Evolutionary conservation across 1,284 basidiomycete genomes (phyloP).

Genomic region (Heterobasidion parviporum): DNA sequence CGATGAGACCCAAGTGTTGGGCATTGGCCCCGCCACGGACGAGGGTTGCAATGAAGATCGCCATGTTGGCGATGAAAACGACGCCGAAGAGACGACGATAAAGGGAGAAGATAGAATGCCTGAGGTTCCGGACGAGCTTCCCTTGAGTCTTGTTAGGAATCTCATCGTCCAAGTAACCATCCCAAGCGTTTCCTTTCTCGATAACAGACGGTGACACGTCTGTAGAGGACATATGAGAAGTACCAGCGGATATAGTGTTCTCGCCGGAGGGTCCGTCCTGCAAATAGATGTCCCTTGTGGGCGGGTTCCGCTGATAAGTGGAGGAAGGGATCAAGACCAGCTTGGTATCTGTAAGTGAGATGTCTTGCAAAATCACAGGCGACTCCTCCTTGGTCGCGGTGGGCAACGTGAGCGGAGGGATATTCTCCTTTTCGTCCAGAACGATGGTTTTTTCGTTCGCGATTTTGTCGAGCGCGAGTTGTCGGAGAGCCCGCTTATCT

Average conservation of each 20-base stretch:
- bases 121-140: constrained; percentile 38
- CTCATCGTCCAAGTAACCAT: constrained; percentile 41
- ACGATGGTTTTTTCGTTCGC: constrained; percentile 6
- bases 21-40: constrained; percentile 33
- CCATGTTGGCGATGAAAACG: constrained; percentile 46
- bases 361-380: too few species aligned
- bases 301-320: background rate
- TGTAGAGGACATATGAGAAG: background rate
- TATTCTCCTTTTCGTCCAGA: constrained; percentile 12
- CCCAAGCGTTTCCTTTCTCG: constrained; percentile 31
- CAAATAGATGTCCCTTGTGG: background rate
- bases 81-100: constrained; percentile 52
- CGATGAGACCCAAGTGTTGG: constrained; percentile 37
- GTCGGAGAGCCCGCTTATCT: constrained; percentile 41
- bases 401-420: constrained; percentile 1
- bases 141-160: constrained; percentile 43
- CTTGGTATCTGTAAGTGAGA: background rate
- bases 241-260: background rate
- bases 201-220: constrained; percentile 10
- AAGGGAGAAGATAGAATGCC: constrained; percentile 44
- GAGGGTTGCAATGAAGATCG: constrained; percentile 38
- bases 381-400: constrained; percentile 12
- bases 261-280: background rate
- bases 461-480: constrained; percentile 27
- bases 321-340: background rate